Evolutionary conservation across 1,139 yeast genomes (phyloP).

Genomic region (Yamadazyma membranifaciens): DNA sequence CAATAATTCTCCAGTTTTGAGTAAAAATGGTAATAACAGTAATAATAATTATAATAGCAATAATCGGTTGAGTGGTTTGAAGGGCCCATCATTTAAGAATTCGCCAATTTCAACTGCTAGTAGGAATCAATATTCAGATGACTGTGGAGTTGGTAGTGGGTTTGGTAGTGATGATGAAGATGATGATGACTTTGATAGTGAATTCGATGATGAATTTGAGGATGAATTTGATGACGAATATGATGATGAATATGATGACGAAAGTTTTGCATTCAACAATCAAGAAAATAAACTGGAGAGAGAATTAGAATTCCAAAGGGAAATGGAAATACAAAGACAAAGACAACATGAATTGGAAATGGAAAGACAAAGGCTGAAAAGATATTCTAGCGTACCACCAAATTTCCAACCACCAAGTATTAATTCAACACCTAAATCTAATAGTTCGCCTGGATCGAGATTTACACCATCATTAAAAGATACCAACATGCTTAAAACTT

Average conservation of each 20-base stretch:
- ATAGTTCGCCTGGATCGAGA: constrained; percentile 18
- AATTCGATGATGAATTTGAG: constrained; percentile 5
- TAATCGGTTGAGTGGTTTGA: constrained; percentile 51
- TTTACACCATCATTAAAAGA: constrained; percentile 11
- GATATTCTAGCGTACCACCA: background rate
- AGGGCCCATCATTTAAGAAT: constrained; percentile 50
- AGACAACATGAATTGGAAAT: too few relatives aligned
- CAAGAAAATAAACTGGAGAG: constrained; percentile 2
- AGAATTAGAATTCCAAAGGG: too few relatives aligned
- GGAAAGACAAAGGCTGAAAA: too few relatives aligned
- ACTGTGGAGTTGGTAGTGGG: constrained; percentile 31
- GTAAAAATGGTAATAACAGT: background rate
- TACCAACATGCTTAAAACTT: constrained; percentile 20
- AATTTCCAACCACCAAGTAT: constrained; percentile 6
- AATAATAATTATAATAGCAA: background rate
- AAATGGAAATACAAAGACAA: too few relatives aligned
- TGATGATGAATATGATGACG: constrained; percentile 1
- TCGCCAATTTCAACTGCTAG: constrained; percentile 19
- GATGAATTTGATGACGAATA: constrained; percentile 1
- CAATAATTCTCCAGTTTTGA: background rate
- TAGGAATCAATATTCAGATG: constrained; percentile 21
- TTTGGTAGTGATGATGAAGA: constrained; percentile 19
- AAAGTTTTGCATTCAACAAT: background rate
- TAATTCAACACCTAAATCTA: constrained; percentile 20
- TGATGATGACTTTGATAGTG: constrained; percentile 9